Conservation (phyloP, 1,284 basidiomycete species). For the Fomitopsis palustris region DNA sequence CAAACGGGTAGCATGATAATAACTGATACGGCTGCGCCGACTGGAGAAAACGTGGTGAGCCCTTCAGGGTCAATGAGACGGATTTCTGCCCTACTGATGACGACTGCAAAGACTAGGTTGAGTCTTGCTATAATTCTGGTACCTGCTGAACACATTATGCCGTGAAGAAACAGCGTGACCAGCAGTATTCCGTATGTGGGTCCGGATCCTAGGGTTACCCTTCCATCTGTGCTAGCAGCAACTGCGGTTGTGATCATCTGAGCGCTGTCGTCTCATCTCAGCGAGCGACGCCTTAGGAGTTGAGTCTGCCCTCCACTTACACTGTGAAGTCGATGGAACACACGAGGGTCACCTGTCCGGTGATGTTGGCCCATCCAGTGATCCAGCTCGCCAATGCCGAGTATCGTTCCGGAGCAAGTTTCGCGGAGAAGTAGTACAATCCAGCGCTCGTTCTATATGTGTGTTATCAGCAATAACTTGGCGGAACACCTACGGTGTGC, state of each 20-base stretch:
- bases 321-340: constrained; percentile 74
- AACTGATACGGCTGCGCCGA: constrained; percentile 41
- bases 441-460: constrained; percentile 43
- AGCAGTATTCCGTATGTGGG: constrained; percentile 64
- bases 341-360: constrained; percentile 59
- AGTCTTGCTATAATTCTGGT: constrained; percentile 61
- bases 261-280: constrained; percentile 34
- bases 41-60: constrained; percentile 1
- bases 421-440: constrained; percentile 72
- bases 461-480: no score
- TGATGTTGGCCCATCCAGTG: constrained; percentile 65
- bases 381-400: constrained; percentile 69
- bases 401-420: constrained; percentile 56
- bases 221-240: constrained; percentile 53
- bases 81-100: constrained; percentile 44
- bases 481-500: neutral
- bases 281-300: neutral
- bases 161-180: constrained; percentile 57
- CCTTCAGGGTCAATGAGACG: neutral
- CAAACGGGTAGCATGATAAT: constrained; percentile 57
- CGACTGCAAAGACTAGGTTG: constrained; percentile 60
- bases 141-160: constrained; percentile 67
- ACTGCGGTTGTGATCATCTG: constrained; percentile 75
- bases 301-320: constrained; percentile 26
- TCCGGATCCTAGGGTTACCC: constrained; percentile 44